Conservation (phyloP, 2,329 filamentous ascomycete species). For the Bisporella sp. region DNA sequence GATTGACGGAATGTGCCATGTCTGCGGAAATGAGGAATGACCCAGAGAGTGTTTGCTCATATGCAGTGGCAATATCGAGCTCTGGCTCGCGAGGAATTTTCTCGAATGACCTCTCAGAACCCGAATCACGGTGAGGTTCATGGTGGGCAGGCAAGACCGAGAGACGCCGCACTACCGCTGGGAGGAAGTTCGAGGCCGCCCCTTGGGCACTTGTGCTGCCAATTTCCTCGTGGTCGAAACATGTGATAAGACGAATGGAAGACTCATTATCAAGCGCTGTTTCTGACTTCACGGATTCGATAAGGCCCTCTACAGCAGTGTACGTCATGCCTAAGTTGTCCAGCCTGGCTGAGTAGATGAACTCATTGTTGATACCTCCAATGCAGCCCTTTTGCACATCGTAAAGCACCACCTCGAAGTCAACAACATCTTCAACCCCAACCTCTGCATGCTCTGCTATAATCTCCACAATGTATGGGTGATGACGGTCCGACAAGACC, state of each 20-base stretch:
- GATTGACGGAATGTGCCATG: slow-evolving; percentile 95
- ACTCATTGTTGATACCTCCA: slow-evolving; percentile 85
- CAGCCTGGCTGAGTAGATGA: slow-evolving; percentile 91
- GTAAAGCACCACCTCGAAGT: slow-evolving; percentile 96
- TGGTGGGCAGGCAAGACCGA: slow-evolving; percentile 57
- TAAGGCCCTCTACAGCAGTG: slow-evolving; percentile 79
- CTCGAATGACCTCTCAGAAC: slow-evolving; percentile 60
- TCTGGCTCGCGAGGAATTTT: slow-evolving; percentile 45
- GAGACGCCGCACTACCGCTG: slow-evolving; percentile 77
- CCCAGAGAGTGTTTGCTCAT: slow-evolving; percentile 83
- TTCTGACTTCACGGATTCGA: slow-evolving; percentile 63
- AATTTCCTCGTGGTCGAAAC: slow-evolving; percentile 98
- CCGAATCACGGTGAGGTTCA: slow-evolving; percentile 31
- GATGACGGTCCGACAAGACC: slow-evolving; percentile 74
- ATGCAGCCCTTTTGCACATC: slow-evolving; percentile 88
- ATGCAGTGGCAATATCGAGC: slow-evolving; percentile 66
- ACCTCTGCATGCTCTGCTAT: slow-evolving; percentile 75
- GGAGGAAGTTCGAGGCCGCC: slow-evolving; percentile 85
- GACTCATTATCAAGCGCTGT: slow-evolving; percentile 66
- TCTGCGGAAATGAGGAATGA: slow-evolving; percentile 95
- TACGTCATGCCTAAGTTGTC: slow-evolving; percentile 97
- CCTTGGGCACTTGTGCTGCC: slow-evolving; percentile 89
- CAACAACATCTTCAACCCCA: slow-evolving; percentile 64
- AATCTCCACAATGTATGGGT: slow-evolving; percentile 77
- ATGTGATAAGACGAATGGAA: slow-evolving; percentile 82